Conservation (phyloP, 179 eudicot species). For the Sideroxylon spinosum region DNA sequence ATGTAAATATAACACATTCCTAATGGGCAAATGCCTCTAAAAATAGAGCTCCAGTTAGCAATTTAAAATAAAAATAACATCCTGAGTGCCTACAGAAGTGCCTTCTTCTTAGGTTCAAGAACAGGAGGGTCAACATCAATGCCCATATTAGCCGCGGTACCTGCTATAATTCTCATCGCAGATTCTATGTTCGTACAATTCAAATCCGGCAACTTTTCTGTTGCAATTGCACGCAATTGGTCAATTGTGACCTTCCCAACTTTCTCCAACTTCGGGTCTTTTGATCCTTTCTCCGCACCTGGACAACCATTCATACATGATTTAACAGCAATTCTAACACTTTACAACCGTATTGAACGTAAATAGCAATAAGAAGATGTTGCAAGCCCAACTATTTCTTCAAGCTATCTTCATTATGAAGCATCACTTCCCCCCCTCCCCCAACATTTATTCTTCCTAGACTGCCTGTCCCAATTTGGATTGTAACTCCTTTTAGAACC, state of each 20-base stretch:
- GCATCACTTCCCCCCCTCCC: too few species aligned
- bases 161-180: constrained; percentile 97
- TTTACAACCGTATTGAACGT: not conserved
- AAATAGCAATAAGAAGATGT: not conserved
- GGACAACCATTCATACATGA: constrained; percentile 7
- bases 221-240: constrained; percentile 70
- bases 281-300: constrained; percentile 95
- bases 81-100: constrained; percentile 29
- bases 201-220: constrained; percentile 88
- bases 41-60: not conserved
- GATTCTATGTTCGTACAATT: constrained; percentile 82
- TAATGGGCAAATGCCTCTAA: not conserved
- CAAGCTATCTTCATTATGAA: too few species aligned
- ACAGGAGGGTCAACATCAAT: constrained; percentile 88
- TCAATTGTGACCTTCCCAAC: constrained; percentile 87
- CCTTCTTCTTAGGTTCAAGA: constrained; percentile 64
- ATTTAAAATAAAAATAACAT: not conserved
- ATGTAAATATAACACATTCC: not conserved
- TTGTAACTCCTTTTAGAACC: not conserved
- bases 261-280: constrained; percentile 71
- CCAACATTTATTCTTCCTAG: not conserved
- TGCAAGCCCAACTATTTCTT: not conserved
- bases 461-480: not conserved
- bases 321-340: not conserved
- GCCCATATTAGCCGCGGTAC: constrained; percentile 99